Base-by-base conservation (phyloP, 176 grass and related monocot genomes). In the Cenchrus americanus region DNA sequence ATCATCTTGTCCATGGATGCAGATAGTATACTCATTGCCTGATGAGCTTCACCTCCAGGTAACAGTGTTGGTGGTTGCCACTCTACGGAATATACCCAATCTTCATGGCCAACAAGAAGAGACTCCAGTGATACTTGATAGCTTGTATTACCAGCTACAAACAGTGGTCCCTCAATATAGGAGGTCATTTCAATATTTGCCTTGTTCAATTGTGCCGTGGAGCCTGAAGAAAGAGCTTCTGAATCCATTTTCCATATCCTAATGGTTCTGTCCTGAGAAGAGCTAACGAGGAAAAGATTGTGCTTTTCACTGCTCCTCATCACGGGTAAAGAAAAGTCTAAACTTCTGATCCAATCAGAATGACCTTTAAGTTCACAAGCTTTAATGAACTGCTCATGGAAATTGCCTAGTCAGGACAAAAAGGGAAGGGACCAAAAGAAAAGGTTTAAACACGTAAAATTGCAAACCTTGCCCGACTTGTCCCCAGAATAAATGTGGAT, bases 1-100 rank as follows among this genome's bases (percentile, higher is more conserved):
- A 99, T 96, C 77, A 90, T 94, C 82, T 99, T 99, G 69, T 99
- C 96, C 96, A 99, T 99, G 72, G 96, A 99, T 85, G 96, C 91
- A 71, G 96, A 99, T 47, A 99, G 70, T 79, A 92, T 93, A 83
- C 91, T 90, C 91, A 99, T 96, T 37, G 89, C 89, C 81, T 96
- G 96, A 75, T 92, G 81, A 84, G 74, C 53, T 86, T 93, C 84
- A 82, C 58, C 80, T 9, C 80, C 78, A 79, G 66, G 77, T 73
- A 89, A 53, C 41, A 94, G 8, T 32, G 5, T 78, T 82, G 95
- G 92, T 57, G 93, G 93, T 62, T 96, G 87, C 96, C 96, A 99
- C 81, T 94, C 87, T 23, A 96, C 87, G 6, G 96, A 99, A 74
- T 99, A 99, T 48, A 99, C 93, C 96, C 96, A 99, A 79, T 99